A percentile compares a stretch with the other conserved stretches of the same genome.
phyloP scores from a whole-genome alignment of 2,329 filamentous ascomycete species.

The Zasmidium cellare region DNA sequence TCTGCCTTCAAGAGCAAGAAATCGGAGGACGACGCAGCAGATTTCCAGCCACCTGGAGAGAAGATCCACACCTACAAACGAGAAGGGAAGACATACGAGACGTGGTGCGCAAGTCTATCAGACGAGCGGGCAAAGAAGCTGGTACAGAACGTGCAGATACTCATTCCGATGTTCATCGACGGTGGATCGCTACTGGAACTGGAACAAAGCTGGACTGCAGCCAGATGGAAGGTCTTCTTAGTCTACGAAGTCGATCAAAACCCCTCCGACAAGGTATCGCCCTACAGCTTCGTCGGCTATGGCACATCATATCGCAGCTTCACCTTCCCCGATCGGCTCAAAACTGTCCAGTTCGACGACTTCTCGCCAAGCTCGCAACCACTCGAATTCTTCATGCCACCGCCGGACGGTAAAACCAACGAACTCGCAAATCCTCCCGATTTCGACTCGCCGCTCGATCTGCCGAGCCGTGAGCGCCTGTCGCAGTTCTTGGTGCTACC shows the following conservation, averaged over 20 bases:
- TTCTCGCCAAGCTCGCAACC: conserved; percentile 24
- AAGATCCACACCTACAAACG: conserved; percentile 64
- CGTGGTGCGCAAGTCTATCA: conserved; percentile 77
- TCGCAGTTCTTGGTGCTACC: conserved; percentile 93
- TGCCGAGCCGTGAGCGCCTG: conserved; percentile 78
- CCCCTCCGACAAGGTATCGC: conserved; percentile 44
- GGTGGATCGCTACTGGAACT: conserved; percentile 77
- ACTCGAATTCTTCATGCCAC: conserved; percentile 32
- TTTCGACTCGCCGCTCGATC: conserved; percentile 53
- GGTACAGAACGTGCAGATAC: conserved; percentile 77
- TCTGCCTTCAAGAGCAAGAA: conserved; percentile 47
- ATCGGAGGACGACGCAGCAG: conserved; percentile 38
- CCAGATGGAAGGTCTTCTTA: conserved; percentile 91
- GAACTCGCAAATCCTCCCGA: conserved; percentile 18
- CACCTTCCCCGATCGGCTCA: conserved; percentile 34
- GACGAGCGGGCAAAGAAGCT: conserved; percentile 70
- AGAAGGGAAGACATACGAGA: conserved; percentile 69
- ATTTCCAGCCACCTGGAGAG: conserved; percentile 73
- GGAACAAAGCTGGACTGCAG: conserved; percentile 69
- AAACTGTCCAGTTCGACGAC: conserved; percentile 20
- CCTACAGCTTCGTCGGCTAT: conserved; percentile 86
- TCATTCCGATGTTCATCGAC: conserved; percentile 87
- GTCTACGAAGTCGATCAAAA: conserved; percentile 46
- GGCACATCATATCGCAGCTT: conserved; percentile 86
- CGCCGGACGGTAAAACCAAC: conserved; percentile 18